Percentiles rank a stretch among this genome's conserved stretches.
Conservation (phyloP, 179 eudicot genomes). For the Nepenthes alata region DNA sequence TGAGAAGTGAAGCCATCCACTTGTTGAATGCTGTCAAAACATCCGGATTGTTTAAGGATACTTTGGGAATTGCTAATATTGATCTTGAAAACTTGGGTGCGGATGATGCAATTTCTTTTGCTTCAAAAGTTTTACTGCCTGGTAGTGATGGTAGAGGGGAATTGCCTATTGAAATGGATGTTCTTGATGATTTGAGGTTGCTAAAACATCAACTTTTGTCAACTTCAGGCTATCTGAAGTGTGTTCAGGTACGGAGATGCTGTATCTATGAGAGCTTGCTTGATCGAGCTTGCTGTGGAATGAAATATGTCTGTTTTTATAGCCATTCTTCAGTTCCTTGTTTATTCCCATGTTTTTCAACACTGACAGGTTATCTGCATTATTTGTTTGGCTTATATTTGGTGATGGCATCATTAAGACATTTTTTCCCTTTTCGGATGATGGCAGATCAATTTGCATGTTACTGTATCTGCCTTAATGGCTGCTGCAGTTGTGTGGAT, state of each 20-base stretch:
- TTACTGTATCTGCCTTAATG: constrained; percentile 80
- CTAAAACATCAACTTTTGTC: constrained; percentile 68
- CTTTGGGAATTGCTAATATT: constrained; percentile 24
- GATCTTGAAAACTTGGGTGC: constrained; percentile 51
- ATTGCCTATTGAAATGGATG: constrained; percentile 27
- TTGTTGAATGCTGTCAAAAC: constrained; percentile 46
- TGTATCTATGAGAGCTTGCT: too few species aligned
- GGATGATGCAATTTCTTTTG: constrained; percentile 78
- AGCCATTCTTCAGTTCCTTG: too few species aligned
- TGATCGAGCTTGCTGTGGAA: too few species aligned
- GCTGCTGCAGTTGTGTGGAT: constrained; percentile 94
- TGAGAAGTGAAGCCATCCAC: constrained; percentile 88
- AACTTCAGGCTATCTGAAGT: constrained; percentile 88
- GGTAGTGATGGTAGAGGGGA: constrained; percentile 30
- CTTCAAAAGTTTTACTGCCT: constrained; percentile 44
- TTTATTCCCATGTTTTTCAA: too few species aligned
- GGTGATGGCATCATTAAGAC: too few species aligned
- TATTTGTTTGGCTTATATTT: too few species aligned
- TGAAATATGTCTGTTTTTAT: too few species aligned
- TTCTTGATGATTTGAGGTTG: constrained; percentile 62
- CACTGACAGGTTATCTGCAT: too few species aligned
- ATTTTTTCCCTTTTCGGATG: constrained; percentile 2
- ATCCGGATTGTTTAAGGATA: constrained; percentile 38
- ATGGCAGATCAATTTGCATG: constrained; percentile 68
- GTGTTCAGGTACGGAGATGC: constrained; percentile 53